Conservation (phyloP, 2,329 filamentous ascomycete species). For the Kalaharituber pfeilii region DNA sequence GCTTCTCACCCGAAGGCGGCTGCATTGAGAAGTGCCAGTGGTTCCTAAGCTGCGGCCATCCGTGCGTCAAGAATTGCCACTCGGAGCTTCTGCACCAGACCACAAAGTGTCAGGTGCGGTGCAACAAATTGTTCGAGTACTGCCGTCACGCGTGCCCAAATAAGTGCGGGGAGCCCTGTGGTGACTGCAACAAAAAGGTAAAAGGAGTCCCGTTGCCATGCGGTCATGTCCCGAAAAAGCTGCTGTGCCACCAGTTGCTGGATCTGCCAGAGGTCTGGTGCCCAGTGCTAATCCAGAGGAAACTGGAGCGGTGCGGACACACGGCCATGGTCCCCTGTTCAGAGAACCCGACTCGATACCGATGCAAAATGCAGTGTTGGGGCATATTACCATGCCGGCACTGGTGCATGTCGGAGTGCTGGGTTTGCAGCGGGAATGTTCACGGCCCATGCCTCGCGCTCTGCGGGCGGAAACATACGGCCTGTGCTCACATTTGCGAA, state of each 20-base stretch:
- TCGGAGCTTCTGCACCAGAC: conserved; percentile 20
- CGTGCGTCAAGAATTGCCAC: conserved; percentile 23
- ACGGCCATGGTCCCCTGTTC: not conserved
- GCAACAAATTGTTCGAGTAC: conserved; percentile 21
- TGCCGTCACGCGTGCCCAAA: conserved; percentile 27
- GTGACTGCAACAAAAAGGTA: conserved; percentile 7
- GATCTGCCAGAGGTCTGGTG: not conserved
- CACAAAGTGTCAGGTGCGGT: conserved; percentile 25
- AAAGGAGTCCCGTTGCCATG: not conserved
- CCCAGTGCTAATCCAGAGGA: not conserved
- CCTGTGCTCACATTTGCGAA: too few relatives aligned
- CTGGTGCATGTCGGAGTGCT: conserved; percentile 35
- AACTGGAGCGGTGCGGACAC: not conserved
- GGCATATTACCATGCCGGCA: conserved; percentile 40
- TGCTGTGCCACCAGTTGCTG: not conserved
- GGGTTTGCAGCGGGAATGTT: not conserved
- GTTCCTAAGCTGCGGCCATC: conserved; percentile 19
- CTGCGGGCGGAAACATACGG: too few relatives aligned
- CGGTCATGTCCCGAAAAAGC: not conserved
- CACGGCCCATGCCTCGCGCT: too few relatives aligned
- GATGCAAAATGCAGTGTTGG: conserved; percentile 29
- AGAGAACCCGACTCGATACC: not conserved
- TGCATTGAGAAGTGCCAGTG: conserved; percentile 35
- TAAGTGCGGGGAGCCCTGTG: conserved; percentile 24
- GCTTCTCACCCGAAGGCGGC: conserved; percentile 43